A percentile compares a stretch with the other conserved stretches of the same genome.
Evolutionary conservation across 2,329 filamentous ascomycete species (phyloP).

Genomic region (Pestalotiopsis sp.): DNA sequence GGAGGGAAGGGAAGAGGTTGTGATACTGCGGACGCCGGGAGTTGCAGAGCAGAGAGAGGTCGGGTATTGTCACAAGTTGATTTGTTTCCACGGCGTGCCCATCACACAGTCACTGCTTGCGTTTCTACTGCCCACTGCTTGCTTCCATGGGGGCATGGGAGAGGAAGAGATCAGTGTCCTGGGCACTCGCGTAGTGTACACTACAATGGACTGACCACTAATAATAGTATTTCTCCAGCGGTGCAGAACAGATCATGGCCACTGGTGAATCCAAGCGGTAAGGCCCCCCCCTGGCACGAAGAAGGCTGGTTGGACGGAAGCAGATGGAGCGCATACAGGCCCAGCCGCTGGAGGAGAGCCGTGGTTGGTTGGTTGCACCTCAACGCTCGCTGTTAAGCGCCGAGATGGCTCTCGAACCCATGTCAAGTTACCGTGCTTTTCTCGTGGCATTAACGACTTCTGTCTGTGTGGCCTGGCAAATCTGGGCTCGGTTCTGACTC

Average conservation of each 20-base stretch:
- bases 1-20: conserved; percentile 21
- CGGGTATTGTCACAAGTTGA: conserved; percentile 28
- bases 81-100: conserved; percentile 25
- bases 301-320: conserved; percentile 30
- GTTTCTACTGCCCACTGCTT: background rate
- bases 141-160: conserved; percentile 3
- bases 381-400: conserved; percentile 31
- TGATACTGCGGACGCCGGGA: conserved; percentile 22
- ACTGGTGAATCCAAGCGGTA: conserved; percentile 18
- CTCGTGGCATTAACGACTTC: background rate
- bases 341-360: conserved; percentile 14
- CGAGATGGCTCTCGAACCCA: conserved; percentile 18
- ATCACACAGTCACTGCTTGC: conserved; percentile 13
- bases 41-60: background rate
- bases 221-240: conserved; percentile 30
- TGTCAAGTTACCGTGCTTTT: background rate
- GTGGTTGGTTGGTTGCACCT: conserved; percentile 26
- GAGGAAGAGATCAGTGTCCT: conserved; percentile 13
- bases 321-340: conserved; percentile 26
- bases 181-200: conserved; percentile 16
- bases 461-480: background rate
- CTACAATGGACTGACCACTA: conserved; percentile 24
- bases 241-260: conserved; percentile 14
- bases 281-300: conserved; percentile 18
- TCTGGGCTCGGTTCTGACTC: background rate